Base-by-base conservation (phyloP, 345 rosid species). In the Luvunga scandens region DNA sequence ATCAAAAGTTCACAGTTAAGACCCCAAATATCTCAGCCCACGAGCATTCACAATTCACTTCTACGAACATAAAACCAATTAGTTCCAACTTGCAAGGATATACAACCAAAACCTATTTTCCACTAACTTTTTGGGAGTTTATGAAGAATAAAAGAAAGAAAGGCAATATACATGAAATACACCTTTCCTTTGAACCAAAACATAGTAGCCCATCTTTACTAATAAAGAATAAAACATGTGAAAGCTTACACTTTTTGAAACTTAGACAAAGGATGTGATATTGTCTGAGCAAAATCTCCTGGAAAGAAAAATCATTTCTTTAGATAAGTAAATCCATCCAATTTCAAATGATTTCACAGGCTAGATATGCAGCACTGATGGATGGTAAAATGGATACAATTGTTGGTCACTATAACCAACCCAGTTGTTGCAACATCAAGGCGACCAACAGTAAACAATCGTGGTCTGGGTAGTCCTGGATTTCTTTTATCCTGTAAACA, bases 341-440 rank as follows among this genome's bases (percentile, higher is more conserved):
- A 39, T 65, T 48, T 24, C 39, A 79, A 27, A 59, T 70, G 50
- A 24, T 53, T 64, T 75, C 8, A n/a, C 16, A 22, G 5, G 9
- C 62, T 30, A 10, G n/a, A 6, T 48, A 50, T 71, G 78, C 45
- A 57, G 67, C 65, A 55, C 21, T 3, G n/a, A 42, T 34, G n/a
- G n/a, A 30, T 59, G 68, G 50, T 12, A 45, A 31, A 31, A 31
- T 31, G 61, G 75, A 42, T 79, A 93, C 99, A 98, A 82, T 93
- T 97, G 83, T 92, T 95, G 63, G 99, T 96, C 75, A 90, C 95
- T 68, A 96, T 85, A 66, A 93, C 84, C 66, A 93, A 89, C 39
- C 99, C 99, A 48, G 91, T 86, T 8, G 97, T 92, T 78, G 98
- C 99, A 81, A 96, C 99, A 70, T 96, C 97, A 63, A 96, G 98